These are phyloP conservation scores for Paracoccidioides brasiliensis DNA, from an alignment of 2,329 filamentous ascomycete genomes.

Conservation along the genomic window DNA sequence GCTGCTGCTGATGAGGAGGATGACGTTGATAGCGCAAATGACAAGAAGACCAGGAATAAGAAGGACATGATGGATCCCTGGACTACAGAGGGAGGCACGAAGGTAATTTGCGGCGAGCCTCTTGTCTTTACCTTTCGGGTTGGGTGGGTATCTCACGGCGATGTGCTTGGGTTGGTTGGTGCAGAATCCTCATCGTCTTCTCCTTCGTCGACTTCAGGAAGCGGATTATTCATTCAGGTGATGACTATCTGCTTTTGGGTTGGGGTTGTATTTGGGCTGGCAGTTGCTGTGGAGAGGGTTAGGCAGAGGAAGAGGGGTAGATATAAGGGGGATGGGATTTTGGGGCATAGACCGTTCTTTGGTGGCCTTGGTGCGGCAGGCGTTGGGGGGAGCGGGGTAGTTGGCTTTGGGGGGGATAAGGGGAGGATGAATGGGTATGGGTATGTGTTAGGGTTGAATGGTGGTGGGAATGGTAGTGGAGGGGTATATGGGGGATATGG, in stretches of 20 bases:
- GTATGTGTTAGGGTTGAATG: conserved; percentile 35
- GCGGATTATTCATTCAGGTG: conserved; percentile 19
- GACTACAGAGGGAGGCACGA: conserved; percentile 39
- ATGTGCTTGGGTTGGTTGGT: conserved; percentile 22
- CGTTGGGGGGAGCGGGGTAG: not conserved
- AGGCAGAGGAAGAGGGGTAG: conserved; percentile 14
- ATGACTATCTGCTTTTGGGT: conserved; percentile 21
- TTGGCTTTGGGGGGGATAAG: conserved; percentile 35
- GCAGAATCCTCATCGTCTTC: not conserved
- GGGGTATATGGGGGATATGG: conserved; percentile 19
- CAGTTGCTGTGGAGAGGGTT: conserved; percentile 27
- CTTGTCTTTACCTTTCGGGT: conserved; percentile 68
- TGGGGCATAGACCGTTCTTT: conserved; percentile 19
- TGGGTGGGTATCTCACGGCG: conserved; percentile 50
- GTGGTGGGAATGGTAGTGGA: conserved; percentile 16
- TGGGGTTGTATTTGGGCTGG: conserved; percentile 24
- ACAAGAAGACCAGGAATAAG: conserved; percentile 34
- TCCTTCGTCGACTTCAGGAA: conserved; percentile 2
- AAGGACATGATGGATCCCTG: conserved; percentile 34
- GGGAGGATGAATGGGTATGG: conserved; percentile 43
- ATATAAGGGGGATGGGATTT: conserved; percentile 35
- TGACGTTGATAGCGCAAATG: conserved; percentile 7
- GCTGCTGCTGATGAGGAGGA: conserved; percentile 5
- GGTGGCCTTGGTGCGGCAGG: not conserved
- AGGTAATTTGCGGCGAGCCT: conserved; percentile 76